Conservation (phyloP, 441 rosid species). For the Adansonia madagascariensis region DNA sequence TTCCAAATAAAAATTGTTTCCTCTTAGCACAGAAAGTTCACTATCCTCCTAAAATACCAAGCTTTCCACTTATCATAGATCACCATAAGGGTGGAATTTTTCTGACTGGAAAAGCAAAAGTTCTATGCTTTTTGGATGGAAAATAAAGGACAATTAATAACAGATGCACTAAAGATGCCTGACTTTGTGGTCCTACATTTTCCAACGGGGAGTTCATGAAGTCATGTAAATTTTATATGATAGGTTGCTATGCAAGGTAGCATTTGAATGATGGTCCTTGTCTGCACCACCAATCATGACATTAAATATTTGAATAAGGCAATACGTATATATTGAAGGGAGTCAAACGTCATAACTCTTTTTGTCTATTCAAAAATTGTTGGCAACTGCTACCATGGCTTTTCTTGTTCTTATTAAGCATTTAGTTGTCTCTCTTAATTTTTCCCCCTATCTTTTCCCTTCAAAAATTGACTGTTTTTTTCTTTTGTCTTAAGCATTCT, state of each 20-base stretch:
- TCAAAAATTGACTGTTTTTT: not conserved
- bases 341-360: not conserved
- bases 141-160: not conserved
- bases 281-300: conserved; percentile 8
- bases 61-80: not conserved
- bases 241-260: not conserved
- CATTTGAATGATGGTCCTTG: conserved; percentile 3
- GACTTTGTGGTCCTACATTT: not conserved
- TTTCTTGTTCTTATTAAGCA: not conserved
- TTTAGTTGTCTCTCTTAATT: not conserved
- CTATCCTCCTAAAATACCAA: not conserved
- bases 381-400: not conserved
- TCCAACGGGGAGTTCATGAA: not conserved
- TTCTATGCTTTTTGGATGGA: not conserved
- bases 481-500: not conserved
- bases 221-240: not conserved
- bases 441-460: not conserved
- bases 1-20: not conserved
- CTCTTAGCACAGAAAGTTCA: not conserved
- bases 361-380: not conserved
- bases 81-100: not conserved
- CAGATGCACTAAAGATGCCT: conserved; percentile 4
- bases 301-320: not conserved
- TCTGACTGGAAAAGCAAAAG: not conserved
- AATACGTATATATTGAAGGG: not conserved